Evolutionary conservation across 2,329 filamentous ascomycete genomes (phyloP), one percentile per base, ranked within the genome.

Genomic region (Pestalotiopsis sp.): DNA sequence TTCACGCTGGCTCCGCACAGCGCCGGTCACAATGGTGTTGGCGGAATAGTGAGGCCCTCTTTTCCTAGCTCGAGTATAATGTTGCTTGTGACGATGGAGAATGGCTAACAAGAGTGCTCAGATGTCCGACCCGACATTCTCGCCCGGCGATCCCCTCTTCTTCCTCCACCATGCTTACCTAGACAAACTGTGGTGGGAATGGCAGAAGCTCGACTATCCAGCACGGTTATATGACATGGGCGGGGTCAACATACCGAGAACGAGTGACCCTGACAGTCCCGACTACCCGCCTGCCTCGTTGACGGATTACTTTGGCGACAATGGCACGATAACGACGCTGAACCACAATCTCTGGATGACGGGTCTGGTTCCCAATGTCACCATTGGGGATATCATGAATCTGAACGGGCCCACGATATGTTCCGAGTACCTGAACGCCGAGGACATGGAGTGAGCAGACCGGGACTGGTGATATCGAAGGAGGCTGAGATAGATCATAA

Each of bases 271-370:
- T 27, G 20, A n/a, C 7, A 66, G 49, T 31, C 57, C 61, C 62
- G 25, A 52, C 45, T 64, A 66, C 25, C 61, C 60, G 4, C 27
- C 49, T 12, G 13, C 61, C 17, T 27, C 38, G 17, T 11, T 62
- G 73, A 75, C 64, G 17, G 20, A 57, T 31, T 66, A 66, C 70
- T 75, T 76, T 70, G 73, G 73, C 65, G 74, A 76, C 23, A 73
- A 71, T 25, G 74, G 73, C 17, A 72, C 71, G 31, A 41, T 66
- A 0, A 76, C 74, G 3, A 76, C 75, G 36, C 59, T 76, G 60
- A 76, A 75, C 59, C 75, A 76, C 67, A 76, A 71, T 4, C 71
- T 76, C 9, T 76, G 74, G 74, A 72, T 71, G 9, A 73, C 68
- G 0, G 68, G 66, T 11, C 71, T 76, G 9, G n/a, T 75, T 69